Evolutionary conservation across 495 filamentous ascomycete genomes (phyloP), one percentile per base, ranked within the genome.

Genomic region (Xylaria nigripes): DNA sequence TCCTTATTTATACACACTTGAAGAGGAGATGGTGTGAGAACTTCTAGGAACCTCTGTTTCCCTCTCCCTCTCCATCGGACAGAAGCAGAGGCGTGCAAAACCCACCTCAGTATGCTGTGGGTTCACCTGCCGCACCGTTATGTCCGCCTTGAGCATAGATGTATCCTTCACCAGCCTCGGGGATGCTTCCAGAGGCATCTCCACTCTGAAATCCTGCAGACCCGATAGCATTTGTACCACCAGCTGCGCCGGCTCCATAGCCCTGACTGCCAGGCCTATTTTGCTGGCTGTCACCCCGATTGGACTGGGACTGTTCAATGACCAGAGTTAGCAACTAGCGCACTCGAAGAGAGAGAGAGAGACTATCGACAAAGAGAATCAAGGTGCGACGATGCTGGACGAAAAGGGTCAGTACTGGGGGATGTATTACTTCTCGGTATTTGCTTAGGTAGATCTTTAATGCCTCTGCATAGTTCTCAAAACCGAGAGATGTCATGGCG

Each of bases 381-480:
- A 27, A n/a, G 15, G 36, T 15, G 50, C 50, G 56, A 54, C 25
- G 1, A 27, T 50, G 45, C 22, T 45, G 15, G 13, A 29, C 23
- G 23, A 3, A 43, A 21, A 43, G 19, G 40, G 41, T 21, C 45
- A 60, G 47, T 50, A 16, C 6, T 54, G 29, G 54, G 55, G 61
- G 51, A 61, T 61, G 60, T 77, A 85, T 83, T 82, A 97, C 92
- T 78, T 98, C 93, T 70, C 93, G 85, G 72, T 97, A 98, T 71
- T 96, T 92, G 55, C 91, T 86, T 50, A 98, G 80, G 67, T 98
- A 98, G 57, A 98, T 96, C 73, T 97, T 97, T 45, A 98, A 78
- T 21, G 93, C 93, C 68, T 98, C 93, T 34, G 90, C 85, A 64
- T 98, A 98, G 76, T 98, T 98, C 76, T 98, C 93, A 68, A 98